These are phyloP conservation scores for Sphenostylis stenocarpa DNA, from an alignment of 306 rosid genomes.

Conservation along the genomic window DNA sequence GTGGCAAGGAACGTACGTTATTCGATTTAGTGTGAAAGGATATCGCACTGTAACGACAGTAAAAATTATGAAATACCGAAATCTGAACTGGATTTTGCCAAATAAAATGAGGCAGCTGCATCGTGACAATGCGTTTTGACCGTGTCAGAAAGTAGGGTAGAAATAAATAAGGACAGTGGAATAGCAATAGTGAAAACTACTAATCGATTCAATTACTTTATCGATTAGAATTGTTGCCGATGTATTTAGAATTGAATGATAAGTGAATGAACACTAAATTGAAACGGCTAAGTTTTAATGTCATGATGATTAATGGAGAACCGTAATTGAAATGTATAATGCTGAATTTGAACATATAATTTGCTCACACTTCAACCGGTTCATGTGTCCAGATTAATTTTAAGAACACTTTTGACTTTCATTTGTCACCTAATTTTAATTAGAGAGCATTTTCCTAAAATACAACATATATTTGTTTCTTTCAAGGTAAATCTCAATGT, in stretches of 20 bases:
- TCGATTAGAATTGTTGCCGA: neutral
- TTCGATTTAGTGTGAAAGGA: slow-evolving; percentile 14
- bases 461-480: slow-evolving; percentile 17
- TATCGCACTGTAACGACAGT: slow-evolving; percentile 10
- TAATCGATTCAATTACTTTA: neutral
- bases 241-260: neutral
- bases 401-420: neutral
- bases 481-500: slow-evolving; percentile 9
- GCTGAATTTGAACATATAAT: neutral
- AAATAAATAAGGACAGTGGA: neutral
- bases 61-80: neutral
- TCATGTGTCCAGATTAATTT: neutral
- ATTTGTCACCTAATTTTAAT: slow-evolving; percentile 2
- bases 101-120: slow-evolving; percentile 2
- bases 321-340: neutral
- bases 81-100: slow-evolving; percentile 9
- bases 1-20: neutral
- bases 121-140: neutral
- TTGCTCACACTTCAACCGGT: neutral
- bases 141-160: neutral
- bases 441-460: slow-evolving; percentile 15
- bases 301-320: neutral
- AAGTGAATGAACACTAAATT: neutral
- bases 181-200: slow-evolving; percentile 1
- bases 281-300: neutral